A percentile compares a stretch with the other conserved stretches of the same genome.
These are phyloP conservation scores for Citrullus amarus DNA, from an alignment of 306 rosid species.

Conservation along the genomic window DNA sequence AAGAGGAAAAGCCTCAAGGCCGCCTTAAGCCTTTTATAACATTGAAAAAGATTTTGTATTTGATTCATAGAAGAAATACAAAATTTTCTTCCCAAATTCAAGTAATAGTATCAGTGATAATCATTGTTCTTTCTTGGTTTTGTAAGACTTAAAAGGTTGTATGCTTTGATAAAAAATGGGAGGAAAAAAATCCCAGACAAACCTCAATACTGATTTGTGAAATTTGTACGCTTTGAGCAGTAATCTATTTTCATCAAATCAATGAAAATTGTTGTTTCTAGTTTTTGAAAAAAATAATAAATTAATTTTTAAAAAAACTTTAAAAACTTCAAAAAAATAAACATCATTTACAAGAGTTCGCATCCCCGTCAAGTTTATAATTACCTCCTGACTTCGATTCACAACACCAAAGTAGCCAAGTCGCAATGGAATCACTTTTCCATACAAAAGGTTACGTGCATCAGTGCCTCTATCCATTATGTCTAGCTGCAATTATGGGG, in stretches of 20 bases:
- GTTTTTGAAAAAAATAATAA: too few relatives aligned
- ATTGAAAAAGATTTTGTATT: too few relatives aligned
- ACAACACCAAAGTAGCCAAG: constrained; percentile 97
- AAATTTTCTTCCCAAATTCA: too few relatives aligned
- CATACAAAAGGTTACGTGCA: constrained; percentile 87
- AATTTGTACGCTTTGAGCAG: too few relatives aligned
- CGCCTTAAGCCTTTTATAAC: too few relatives aligned
- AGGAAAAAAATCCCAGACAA: not conserved
- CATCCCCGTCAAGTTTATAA: constrained; percentile 3
- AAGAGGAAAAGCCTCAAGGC: too few relatives aligned
- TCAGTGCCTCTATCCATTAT: constrained; percentile 99
- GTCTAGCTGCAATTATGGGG: constrained; percentile 50
- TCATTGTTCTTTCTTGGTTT: constrained; percentile 10
- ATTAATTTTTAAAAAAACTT: too few relatives aligned
- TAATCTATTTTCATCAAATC: too few relatives aligned
- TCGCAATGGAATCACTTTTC: constrained; percentile 92
- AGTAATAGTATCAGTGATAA: not conserved
- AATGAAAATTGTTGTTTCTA: too few relatives aligned
- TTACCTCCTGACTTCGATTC: constrained; percentile 99
- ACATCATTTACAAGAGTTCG: not conserved
- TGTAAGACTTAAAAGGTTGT: not conserved
- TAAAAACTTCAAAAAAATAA: not conserved
- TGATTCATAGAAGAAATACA: too few relatives aligned
- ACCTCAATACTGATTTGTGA: not conserved
- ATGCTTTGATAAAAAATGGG: not conserved